A percentile compares a stretch with the other conserved stretches of the same genome.
Conservation (phyloP, 345 rosid species). For the Brassica napus region DNA sequence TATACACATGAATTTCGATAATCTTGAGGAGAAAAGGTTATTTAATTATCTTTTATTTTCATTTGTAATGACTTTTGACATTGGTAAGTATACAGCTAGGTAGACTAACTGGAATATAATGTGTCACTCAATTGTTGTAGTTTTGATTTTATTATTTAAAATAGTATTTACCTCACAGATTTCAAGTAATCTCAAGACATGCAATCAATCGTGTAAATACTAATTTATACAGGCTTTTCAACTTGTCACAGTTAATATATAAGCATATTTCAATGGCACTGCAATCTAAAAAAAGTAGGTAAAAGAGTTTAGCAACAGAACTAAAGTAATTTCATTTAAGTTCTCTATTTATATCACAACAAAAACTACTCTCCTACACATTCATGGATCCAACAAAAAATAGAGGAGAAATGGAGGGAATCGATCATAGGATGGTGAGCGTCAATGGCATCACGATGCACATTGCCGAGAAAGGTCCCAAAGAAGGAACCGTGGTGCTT, state of each 20-base stretch:
- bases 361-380: not conserved
- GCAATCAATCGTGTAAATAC: not conserved
- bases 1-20: not conserved
- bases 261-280: not conserved
- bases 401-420: slow-evolving; percentile 46
- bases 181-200: too few relatives aligned
- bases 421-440: slow-evolving; percentile 52
- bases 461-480: slow-evolving; percentile 67
- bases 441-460: slow-evolving; percentile 77
- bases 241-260: not conserved
- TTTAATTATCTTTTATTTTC: not conserved
- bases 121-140: not conserved
- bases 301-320: not conserved
- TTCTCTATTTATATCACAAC: slow-evolving; percentile 15
- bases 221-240: not conserved
- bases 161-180: not conserved
- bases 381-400: not conserved
- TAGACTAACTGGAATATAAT: too few relatives aligned
- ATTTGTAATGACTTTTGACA: not conserved
- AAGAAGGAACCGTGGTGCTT: slow-evolving; percentile 53
- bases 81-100: too few relatives aligned
- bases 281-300: not conserved
- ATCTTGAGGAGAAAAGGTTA: not conserved
- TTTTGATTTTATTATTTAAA: not conserved
- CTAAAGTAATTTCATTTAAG: not conserved